Evolutionary conservation across 2,329 filamentous ascomycete species (phyloP), one percentile per base, ranked within the genome.

Genomic region (Colletotrichum limetticola): DNA sequence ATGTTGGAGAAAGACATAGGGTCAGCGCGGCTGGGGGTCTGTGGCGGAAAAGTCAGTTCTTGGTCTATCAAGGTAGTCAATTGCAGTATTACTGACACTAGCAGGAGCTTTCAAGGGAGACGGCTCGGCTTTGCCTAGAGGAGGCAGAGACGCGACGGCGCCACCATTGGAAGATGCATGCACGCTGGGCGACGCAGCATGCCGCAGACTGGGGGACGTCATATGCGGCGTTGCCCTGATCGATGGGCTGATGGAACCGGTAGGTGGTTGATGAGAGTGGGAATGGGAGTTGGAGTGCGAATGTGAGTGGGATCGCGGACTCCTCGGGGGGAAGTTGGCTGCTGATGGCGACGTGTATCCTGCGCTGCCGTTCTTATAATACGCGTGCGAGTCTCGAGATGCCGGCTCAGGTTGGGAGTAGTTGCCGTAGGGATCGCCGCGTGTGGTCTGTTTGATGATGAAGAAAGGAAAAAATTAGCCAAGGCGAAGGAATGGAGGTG

Each of bases 1-100:
- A 98, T 97, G 80, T 95, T 98, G 76, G 95, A 97, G 79, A 98
- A 97, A 5, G 95, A 97, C 95, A 98, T 98, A 66, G 95, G 93
- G 80, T 97, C 94, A 71, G 93, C 92, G 81, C 95, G 91, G 76
- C 90, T 91, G 1, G 93, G 90, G 62, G 93, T 93, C 90, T 95
- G 81, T 49, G 42, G 42, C 26, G 9, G 24, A 2, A 24, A 24
- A 9, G 53, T 72, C 7, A 72, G 66, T 19, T 12, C 14, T 19
- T 8, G 19, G 4, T 28, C 37, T 56, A 24, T 22, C 24, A 59
- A 30, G 42, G 28, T 56, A 22, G 1, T 24, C 59, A 53, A 53
- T 59, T 53, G 66, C 12, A 24, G 22, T 11, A 16, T 19, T 30
- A 80, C 82, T 74, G 81, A 84, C 82, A 67, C 80, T 83, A 61